phyloP scores from a whole-genome alignment of 2,329 filamentous ascomycete species.

The Claviceps capensis region DNA sequence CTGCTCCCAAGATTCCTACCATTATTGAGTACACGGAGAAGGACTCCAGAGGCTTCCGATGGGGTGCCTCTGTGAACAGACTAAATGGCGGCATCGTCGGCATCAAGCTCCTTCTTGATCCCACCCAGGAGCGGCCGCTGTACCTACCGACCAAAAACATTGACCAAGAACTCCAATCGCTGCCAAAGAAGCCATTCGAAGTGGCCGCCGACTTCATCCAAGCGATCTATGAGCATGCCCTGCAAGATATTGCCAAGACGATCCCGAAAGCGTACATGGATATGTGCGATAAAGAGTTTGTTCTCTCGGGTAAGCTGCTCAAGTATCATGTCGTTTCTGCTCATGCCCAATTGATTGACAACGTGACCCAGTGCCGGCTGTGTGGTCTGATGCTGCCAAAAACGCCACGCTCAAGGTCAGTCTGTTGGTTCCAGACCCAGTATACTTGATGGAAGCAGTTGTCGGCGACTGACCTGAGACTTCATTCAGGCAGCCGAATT shows the following conservation, averaged over 20 bases:
- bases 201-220: slow-evolving; percentile 8
- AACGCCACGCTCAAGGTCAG: slow-evolving; percentile 25
- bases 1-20: slow-evolving; percentile 22
- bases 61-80: slow-evolving; percentile 3
- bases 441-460: background rate
- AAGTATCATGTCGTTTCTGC: background rate
- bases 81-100: slow-evolving; percentile 5
- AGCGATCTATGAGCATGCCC: slow-evolving; percentile 15
- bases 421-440: background rate
- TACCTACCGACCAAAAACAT: slow-evolving; percentile 5
- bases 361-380: slow-evolving; percentile 36
- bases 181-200: slow-evolving; percentile 8
- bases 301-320: slow-evolving; percentile 25
- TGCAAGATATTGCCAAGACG: slow-evolving; percentile 21
- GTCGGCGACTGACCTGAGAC: background rate
- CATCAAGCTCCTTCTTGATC: slow-evolving; percentile 11
- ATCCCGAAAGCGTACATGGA: slow-evolving; percentile 8
- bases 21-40: slow-evolving; percentile 7
- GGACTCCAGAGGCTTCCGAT: slow-evolving; percentile 29
- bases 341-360: background rate
- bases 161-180: background rate
- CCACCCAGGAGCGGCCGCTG: slow-evolving; percentile 4
- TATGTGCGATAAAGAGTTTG: slow-evolving; percentile 17
- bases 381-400: slow-evolving; percentile 43
- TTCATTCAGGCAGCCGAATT: slow-evolving; percentile 20